Conservation (phyloP, 1,284 basidiomycete species). For the Papiliotrema flavescens region DNA sequence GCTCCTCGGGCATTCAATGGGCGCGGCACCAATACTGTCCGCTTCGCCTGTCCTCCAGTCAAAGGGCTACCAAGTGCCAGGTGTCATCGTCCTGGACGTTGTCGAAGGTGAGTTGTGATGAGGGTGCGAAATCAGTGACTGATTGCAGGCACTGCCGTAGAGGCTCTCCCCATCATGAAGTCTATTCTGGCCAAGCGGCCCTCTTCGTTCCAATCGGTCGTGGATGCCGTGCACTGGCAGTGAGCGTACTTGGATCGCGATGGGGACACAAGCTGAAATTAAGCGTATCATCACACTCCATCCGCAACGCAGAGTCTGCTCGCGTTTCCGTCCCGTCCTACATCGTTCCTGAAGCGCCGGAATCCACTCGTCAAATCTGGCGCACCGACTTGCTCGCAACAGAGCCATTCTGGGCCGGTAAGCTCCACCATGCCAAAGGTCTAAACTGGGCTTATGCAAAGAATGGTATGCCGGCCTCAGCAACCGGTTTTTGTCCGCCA, state of each 20-base stretch:
- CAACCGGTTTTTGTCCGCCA: conserved; percentile 66
- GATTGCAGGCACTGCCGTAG: conserved; percentile 79
- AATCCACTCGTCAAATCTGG: conserved; percentile 58
- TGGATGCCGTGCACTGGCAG: conserved; percentile 95
- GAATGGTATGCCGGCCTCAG: conserved; percentile 90
- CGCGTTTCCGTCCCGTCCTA: conserved; percentile 78
- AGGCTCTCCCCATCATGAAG: conserved; percentile 87
- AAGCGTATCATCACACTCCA: conserved; percentile 69
- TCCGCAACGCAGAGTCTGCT: conserved; percentile 74
- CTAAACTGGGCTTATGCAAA: conserved; percentile 35
- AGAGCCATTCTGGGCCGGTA: conserved; percentile 84
- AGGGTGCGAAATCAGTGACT: not conserved
- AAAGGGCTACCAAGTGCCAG: conserved; percentile 66
- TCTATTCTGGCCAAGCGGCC: conserved; percentile 80
- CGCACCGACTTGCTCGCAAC: conserved; percentile 78
- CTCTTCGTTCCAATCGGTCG: conserved; percentile 71
- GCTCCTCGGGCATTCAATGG: conserved; percentile 88
- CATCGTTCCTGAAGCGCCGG: conserved; percentile 51
- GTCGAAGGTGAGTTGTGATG: conserved; percentile 69
- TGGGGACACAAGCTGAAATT: too few species aligned
- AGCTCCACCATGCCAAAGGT: conserved; percentile 25
- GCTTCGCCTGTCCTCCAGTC: conserved; percentile 65
- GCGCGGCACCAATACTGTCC: conserved; percentile 78
- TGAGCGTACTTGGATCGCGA: too few species aligned
- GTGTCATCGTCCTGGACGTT: conserved; percentile 87